Base-by-base conservation (phyloP, 305 asterid genomes). In the Salvia sclarea region DNA sequence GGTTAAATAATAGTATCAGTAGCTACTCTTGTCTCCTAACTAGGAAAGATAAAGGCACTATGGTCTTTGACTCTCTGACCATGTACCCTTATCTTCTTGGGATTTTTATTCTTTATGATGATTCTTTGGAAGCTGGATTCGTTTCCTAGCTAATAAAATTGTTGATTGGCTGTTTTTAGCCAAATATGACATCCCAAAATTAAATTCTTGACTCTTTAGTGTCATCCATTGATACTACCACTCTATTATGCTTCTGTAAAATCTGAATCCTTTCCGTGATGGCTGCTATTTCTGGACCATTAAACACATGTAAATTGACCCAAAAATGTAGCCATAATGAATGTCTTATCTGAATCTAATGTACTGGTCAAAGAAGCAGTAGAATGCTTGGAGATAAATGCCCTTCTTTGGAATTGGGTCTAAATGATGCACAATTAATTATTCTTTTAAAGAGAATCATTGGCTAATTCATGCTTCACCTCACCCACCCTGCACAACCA, bases 1-100 rank as follows among this genome's bases (percentile, higher is more conserved):
- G 41, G 48, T 22, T 47, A 21, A 50, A 14, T 10, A 50, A 14
- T 10, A 68, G 66, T 18, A 8, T 30, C 11, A 28, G 6, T 20
- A 43, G 55, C 44, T 54, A 55, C 41, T 52, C 25, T 50, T 37
- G 62, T 66, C 52, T 28, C 62, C 52, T 44, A 7, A 14, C 40
- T 1, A 4, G 16, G 40, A 33, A 16, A 45, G 57, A 45, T 28
- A 25, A 25, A 63, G n/a, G n/a, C 44, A 38, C n/a, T 38, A n/a
- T n/a, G 49, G 20, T 43, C 17, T 43, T 43, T 43, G 49, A 43
- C 49, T 43, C 49, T 43, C 0, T 13, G 44, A 14, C 58, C 33
- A 16, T 11, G 37, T 20, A 3, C 37, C 12, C 49, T 43, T 65
- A 66, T 37, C 53, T n/a, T 50, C 62, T 37, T 52, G 40, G 38